These are phyloP conservation scores for Phytophthora brassicae DNA, from an alignment of 352 stramenopile species.

Conservation along the genomic window DNA sequence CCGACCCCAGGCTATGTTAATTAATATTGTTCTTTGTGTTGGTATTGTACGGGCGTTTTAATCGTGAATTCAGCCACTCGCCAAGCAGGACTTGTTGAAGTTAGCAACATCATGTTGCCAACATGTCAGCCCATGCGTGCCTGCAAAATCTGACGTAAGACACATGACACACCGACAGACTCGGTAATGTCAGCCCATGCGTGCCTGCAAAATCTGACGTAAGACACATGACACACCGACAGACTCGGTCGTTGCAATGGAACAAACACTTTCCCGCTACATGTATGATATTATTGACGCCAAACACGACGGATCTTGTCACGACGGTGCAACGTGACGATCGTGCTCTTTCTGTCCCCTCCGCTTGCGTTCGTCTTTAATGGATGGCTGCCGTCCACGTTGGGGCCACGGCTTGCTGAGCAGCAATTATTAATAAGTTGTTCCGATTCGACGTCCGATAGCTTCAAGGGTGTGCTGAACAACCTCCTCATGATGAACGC, in stretches of 20 bases:
- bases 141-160: background rate
- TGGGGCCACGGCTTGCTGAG: slow-evolving; percentile 24
- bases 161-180: slow-evolving; percentile 7
- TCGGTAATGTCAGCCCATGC: background rate
- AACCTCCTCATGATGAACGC: too few species aligned
- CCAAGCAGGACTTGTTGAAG: slow-evolving; percentile 7
- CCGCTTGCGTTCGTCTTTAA: slow-evolving; percentile 18
- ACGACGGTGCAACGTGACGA: slow-evolving; percentile 8
- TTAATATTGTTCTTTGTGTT: too few species aligned
- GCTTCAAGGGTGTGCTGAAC: too few species aligned
- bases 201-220: background rate
- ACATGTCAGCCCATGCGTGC: background rate
- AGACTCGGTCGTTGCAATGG: too few species aligned
- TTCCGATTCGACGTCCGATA: too few species aligned
- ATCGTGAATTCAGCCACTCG: slow-evolving; percentile 11
- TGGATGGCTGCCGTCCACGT: background rate
- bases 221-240: slow-evolving; percentile 6
- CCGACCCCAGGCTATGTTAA: too few species aligned
- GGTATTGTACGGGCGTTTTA: too few species aligned
- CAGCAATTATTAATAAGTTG: slow-evolving; percentile 6
- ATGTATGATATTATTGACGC: too few species aligned
- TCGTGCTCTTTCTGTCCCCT: too few species aligned
- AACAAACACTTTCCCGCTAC: too few species aligned
- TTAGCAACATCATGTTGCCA: background rate
- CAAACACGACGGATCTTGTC: too few species aligned